Evolutionary conservation across 352 stramenopile species (phyloP).

Genomic region (Globisporangium canariense): DNA sequence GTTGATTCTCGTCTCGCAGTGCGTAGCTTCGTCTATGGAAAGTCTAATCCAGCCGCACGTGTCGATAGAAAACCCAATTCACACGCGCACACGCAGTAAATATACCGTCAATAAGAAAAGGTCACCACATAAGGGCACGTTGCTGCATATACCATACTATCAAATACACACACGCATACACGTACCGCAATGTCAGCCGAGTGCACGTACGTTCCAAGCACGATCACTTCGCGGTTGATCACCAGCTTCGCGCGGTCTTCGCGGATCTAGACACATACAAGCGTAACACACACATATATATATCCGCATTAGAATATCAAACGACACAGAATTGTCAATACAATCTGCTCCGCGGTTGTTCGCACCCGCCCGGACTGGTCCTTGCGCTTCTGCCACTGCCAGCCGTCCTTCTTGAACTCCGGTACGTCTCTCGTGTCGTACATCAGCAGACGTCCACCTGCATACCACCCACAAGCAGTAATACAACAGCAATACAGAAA

Average conservation of each 20-base stretch:
- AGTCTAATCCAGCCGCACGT: conserved; percentile 30
- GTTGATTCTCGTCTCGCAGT: conserved; percentile 58
- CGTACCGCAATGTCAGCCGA: conserved; percentile 64
- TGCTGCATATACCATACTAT: background rate
- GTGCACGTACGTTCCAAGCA: conserved; percentile 83
- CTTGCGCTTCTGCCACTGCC: conserved; percentile 85
- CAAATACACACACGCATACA: background rate
- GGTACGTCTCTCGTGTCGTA: conserved; percentile 58
- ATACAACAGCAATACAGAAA: background rate
- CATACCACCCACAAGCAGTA: background rate
- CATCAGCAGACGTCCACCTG: conserved; percentile 70
- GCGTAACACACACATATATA: background rate
- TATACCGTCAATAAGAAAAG: background rate
- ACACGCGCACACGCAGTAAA: background rate
- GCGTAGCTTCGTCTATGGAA: conserved; percentile 85
- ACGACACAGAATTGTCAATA: background rate
- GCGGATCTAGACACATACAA: conserved; percentile 34
- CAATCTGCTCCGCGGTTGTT: background rate
- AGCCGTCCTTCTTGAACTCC: conserved; percentile 87
- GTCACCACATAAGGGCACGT: background rate
- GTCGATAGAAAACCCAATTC: conserved; percentile 1
- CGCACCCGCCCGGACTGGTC: conserved; percentile 65
- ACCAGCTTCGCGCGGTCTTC: conserved; percentile 85
- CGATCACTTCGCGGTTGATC: conserved; percentile 78
- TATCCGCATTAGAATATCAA: background rate